phyloP scores from a whole-genome alignment of 2,329 filamentous ascomycete genomes.

The Emergomyces orientalis region DNA sequence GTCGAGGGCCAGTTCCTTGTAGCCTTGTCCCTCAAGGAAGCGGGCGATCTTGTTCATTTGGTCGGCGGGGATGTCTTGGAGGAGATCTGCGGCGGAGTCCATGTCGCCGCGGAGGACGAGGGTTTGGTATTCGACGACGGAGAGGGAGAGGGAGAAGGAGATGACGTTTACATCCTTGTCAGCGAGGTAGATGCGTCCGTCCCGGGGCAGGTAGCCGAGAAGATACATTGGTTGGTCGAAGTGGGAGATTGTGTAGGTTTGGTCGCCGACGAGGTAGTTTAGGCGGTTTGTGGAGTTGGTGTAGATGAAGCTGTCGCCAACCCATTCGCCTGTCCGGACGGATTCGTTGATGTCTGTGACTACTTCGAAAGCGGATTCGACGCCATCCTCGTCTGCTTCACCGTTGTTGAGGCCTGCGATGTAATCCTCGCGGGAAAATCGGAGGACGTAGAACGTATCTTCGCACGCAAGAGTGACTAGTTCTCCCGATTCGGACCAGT shows the following conservation, averaged over 20 bases:
- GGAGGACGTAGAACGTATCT: slow-evolving; percentile 86
- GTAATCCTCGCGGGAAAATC: slow-evolving; percentile 85
- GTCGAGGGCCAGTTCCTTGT: slow-evolving; percentile 90
- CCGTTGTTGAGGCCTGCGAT: slow-evolving; percentile 72
- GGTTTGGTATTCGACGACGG: slow-evolving; percentile 94
- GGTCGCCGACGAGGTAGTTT: slow-evolving; percentile 95
- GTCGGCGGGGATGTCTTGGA: slow-evolving; percentile 74
- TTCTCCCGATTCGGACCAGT: slow-evolving; percentile 97
- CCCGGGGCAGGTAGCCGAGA: slow-evolving; percentile 86
- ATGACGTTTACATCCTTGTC: slow-evolving; percentile 93
- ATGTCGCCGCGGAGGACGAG: slow-evolving; percentile 88
- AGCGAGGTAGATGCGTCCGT: slow-evolving; percentile 87
- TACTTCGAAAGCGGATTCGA: slow-evolving; percentile 91
- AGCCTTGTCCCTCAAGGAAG: slow-evolving; percentile 92
- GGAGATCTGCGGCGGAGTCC: slow-evolving; percentile 77
- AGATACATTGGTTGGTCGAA: slow-evolving; percentile 95
- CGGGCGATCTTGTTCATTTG: slow-evolving; percentile 97
- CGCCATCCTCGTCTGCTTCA: slow-evolving; percentile 78
- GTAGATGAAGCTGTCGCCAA: slow-evolving; percentile 98
- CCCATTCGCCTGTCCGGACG: slow-evolving; percentile 92
- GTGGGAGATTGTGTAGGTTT: slow-evolving; percentile 94
- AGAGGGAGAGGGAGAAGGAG: slow-evolving; percentile 81
- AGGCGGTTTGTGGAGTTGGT: slow-evolving; percentile 93
- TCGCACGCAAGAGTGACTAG: slow-evolving; percentile 87
- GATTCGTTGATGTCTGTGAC: slow-evolving; percentile 91